A percentile compares a stretch with the other conserved stretches of the same genome.
phyloP scores from a whole-genome alignment of 192 early-diverging fungal species.

The Physocladia obscura region DNA sequence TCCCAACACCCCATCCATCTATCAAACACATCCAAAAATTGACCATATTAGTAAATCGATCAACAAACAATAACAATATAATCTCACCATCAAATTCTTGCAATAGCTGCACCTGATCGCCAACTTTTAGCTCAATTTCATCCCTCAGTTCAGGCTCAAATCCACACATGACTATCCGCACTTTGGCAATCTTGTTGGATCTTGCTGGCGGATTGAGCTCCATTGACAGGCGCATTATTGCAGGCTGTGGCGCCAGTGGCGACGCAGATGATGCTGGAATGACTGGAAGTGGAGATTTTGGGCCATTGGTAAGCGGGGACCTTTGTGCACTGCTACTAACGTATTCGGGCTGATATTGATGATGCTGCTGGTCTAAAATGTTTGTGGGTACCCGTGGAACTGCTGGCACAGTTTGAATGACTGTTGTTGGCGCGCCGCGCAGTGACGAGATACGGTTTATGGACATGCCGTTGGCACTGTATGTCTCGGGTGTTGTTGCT shows the following conservation, averaged over 20 bases:
- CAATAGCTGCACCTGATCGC: conserved; percentile 6
- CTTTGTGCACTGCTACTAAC: background rate
- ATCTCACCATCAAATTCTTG: conserved; percentile 16
- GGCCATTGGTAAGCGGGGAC: background rate
- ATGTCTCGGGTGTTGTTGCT: too few species aligned
- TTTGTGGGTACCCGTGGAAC: too few species aligned
- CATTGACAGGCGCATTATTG: too few species aligned
- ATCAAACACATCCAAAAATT: background rate
- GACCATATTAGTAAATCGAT: background rate
- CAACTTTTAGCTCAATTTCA: conserved; percentile 23
- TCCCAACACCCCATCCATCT: conserved; percentile 15
- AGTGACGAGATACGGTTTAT: background rate
- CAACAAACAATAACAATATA: background rate
- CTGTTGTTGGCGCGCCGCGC: too few species aligned
- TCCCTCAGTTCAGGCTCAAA: conserved; percentile 27
- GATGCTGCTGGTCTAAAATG: too few species aligned
- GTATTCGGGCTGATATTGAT: background rate
- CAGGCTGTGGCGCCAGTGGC: background rate
- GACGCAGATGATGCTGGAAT: background rate
- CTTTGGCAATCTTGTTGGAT: background rate
- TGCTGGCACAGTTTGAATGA: background rate
- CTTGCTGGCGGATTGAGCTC: background rate
- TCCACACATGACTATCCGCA: conserved; percentile 2
- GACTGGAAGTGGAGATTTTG: background rate
- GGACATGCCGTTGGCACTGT: too few species aligned